Base-by-base conservation (phyloP, 2,329 filamentous ascomycete species). In the Ophiobolus disseminans region DNA sequence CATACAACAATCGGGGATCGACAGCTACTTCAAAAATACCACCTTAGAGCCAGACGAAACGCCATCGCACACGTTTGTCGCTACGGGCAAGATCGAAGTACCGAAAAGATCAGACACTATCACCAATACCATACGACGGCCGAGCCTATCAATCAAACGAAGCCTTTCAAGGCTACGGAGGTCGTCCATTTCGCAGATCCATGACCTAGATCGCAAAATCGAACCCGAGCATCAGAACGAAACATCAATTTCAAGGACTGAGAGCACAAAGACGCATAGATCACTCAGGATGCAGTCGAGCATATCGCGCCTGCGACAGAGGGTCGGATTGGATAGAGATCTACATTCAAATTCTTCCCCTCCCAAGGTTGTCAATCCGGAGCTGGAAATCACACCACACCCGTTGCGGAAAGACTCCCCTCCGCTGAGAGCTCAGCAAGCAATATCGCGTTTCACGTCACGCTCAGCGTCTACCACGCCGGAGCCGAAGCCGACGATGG, bases 71-170 rank as follows among this genome's bases (percentile, higher is more conserved):
- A 63, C 57, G 0, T 64, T 60, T 38, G 58, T 56, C 14, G 61
- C 62, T 8, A 55, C 37, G 35, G 64, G 58, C 4, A 60, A 57
- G n/a, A 51, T 48, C 10, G 62, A 67, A 41, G 39, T 63, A 7
- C 65, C 65, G 4, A 61, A 55, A 20, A 55, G 66, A 50, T 65
- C 68, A 26, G 62, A 65, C 17, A 64, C 60, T 17, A 57, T 72
- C 17, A 57, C 57, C 5, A 48, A 47, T 9, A 56, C 58, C 4
- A 47, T 69, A 17, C 56, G 57, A 23, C 52, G 58, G 30, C 65
- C 69, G 8, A 69, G 62, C 23, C 35, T 70, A 5, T 57, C 59
- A 3, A 40, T 70, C 8, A 65, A 58, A 39, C 60, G 60, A 16
- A 67, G 63, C 28, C 45, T 70, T 16, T 63, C 66, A 4, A 50